Conservation (phyloP, 2,329 filamentous ascomycete genomes). For the Neonectria hederae region DNA sequence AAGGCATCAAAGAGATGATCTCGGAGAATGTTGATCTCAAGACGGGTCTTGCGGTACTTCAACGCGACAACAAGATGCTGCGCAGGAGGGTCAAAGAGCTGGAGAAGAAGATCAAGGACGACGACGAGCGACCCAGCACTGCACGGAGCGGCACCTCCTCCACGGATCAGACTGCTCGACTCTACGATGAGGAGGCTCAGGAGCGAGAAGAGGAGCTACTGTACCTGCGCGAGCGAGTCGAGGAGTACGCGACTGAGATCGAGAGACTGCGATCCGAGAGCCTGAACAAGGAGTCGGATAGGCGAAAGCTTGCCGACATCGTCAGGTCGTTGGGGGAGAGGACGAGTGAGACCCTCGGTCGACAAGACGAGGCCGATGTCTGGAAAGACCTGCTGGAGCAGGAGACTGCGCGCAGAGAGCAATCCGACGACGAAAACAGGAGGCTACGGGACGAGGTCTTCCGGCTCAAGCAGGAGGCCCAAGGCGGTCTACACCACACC, state of each 20-base stretch:
- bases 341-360: constrained; percentile 59
- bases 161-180: constrained; percentile 65
- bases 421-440: constrained; percentile 89
- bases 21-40: constrained; percentile 96
- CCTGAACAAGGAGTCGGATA: constrained; percentile 82
- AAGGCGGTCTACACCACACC: constrained; percentile 61
- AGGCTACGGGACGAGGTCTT: constrained; percentile 85
- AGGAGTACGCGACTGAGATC: constrained; percentile 84
- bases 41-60: constrained; percentile 85
- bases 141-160: constrained; percentile 65
- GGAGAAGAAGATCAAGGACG: constrained; percentile 79
- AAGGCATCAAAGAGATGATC: constrained; percentile 97
- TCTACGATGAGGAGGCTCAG: constrained; percentile 67
- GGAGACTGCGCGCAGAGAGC: constrained; percentile 87
- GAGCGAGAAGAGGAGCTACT: constrained; percentile 87
- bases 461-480: constrained; percentile 69
- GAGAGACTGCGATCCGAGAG: constrained; percentile 83
- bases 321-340: constrained; percentile 66
- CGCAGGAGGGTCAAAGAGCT: constrained; percentile 85
- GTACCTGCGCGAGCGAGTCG: constrained; percentile 84
- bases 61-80: constrained; percentile 88
- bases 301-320: constrained; percentile 84
- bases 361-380: constrained; percentile 78
- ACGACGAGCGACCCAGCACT: constrained; percentile 69
- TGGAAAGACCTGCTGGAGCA: constrained; percentile 96